Conservation (phyloP, 2,329 filamentous ascomycete genomes). For the Arthrobotrys sphaeroides region DNA sequence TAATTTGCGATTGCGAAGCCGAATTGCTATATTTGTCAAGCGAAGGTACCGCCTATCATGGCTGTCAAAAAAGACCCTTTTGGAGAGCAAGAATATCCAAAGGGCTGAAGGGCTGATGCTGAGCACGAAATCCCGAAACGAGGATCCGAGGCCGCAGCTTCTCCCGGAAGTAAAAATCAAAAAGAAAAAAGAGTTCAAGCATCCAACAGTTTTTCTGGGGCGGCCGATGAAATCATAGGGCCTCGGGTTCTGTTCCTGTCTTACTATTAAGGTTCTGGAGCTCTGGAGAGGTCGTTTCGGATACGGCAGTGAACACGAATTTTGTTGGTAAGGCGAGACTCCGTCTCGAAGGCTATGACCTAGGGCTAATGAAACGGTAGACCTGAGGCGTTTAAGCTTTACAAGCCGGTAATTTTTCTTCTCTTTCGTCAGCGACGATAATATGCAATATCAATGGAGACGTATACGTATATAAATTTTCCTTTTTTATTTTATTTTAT, state of each 20-base stretch:
- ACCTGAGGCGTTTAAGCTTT: constrained; percentile 23
- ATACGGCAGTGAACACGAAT: constrained; percentile 10
- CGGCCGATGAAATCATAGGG: constrained; percentile 51
- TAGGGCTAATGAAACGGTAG: constrained; percentile 6
- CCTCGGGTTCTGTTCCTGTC: constrained; percentile 23
- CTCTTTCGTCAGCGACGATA: constrained; percentile 1
- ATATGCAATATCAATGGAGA: not conserved
- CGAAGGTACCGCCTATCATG: constrained; percentile 32
- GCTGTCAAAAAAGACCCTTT: not conserved
- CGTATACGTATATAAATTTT: no score
- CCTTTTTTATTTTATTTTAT: no score
- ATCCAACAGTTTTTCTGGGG: constrained; percentile 20
- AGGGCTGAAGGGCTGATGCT: constrained; percentile 50
- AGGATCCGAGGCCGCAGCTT: constrained; percentile 41
- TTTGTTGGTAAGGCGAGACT: constrained; percentile 35
- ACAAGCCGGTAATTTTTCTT: constrained; percentile 28
- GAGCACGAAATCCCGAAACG: constrained; percentile 28
- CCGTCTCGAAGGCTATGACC: constrained; percentile 44
- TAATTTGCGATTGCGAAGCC: constrained; percentile 50
- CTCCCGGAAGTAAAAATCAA: constrained; percentile 1
- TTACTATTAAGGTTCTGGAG: constrained; percentile 48
- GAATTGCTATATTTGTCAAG: constrained; percentile 50
- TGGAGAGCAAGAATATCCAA: constrained; percentile 21
- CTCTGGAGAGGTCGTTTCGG: constrained; percentile 36
- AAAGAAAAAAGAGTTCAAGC: constrained; percentile 29